Evolutionary conservation across 2,329 filamentous ascomycete genomes (phyloP).

Genomic region (Elsinoe necatrix): DNA sequence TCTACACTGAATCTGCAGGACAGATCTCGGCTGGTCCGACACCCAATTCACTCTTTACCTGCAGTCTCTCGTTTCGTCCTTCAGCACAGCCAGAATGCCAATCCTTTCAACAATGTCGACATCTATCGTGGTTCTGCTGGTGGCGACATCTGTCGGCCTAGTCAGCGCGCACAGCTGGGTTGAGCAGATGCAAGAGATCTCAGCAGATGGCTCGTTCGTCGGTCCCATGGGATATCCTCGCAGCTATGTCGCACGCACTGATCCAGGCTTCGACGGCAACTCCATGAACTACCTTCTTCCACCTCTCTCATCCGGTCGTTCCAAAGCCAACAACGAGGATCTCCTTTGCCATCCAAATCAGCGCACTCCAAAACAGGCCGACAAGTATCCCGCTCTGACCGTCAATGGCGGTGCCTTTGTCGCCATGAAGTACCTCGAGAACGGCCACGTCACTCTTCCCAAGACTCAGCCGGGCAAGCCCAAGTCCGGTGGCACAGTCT

Average conservation of each 20-base stretch:
- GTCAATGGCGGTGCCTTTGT: conserved; percentile 41
- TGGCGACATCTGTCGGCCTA: conserved; percentile 1
- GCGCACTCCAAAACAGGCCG: conserved; percentile 43
- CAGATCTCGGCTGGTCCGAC: background rate
- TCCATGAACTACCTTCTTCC: conserved; percentile 54
- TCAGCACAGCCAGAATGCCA: background rate
- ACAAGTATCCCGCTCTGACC: conserved; percentile 55
- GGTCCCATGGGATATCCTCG: conserved; percentile 67
- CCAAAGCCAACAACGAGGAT: conserved; percentile 43
- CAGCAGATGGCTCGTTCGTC: conserved; percentile 63
- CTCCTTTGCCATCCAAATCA: conserved; percentile 58
- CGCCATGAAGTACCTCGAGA: conserved; percentile 44
- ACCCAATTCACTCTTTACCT: background rate
- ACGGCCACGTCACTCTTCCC: conserved; percentile 41
- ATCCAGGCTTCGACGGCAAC: conserved; percentile 49
- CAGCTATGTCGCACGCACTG: conserved; percentile 53
- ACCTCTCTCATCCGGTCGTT: conserved; percentile 35
- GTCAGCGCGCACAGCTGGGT: conserved; percentile 67
- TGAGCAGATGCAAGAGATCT: conserved; percentile 64
- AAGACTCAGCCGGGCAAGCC: conserved; percentile 37
- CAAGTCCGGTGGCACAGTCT: conserved; percentile 37
- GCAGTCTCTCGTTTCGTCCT: background rate
- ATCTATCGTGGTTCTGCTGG: background rate
- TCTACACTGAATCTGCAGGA: background rate
- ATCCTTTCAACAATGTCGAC: background rate